phyloP scores from a whole-genome alignment of 306 rosid species.

The Lablab purpureus region DNA sequence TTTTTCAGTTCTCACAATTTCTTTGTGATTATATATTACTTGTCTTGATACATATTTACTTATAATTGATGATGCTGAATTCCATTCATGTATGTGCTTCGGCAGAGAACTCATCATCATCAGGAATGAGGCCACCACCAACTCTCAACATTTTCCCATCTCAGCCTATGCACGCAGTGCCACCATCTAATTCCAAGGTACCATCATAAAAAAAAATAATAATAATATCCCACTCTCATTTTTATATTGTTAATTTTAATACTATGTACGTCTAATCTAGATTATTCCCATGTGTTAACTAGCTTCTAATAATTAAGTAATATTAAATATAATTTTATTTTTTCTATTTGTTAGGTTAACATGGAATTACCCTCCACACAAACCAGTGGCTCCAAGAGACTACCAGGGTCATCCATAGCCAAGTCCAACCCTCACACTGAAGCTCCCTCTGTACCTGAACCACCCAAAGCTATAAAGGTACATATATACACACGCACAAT shows the following conservation, averaged over 20 bases:
- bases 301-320: not conserved
- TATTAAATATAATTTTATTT: not conserved
- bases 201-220: not conserved
- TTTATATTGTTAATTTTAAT: not conserved
- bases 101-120: constrained; percentile 58
- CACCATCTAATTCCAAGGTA: constrained; percentile 76
- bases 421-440: constrained; percentile 54
- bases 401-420: constrained; percentile 72
- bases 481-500: not conserved
- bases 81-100: constrained; percentile 29
- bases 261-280: not conserved
- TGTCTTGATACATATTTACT: not conserved
- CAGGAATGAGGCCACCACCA: constrained; percentile 92
- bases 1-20: constrained; percentile 11
- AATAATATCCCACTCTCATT: not conserved
- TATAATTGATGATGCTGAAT: constrained; percentile 22
- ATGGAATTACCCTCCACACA: constrained; percentile 60
- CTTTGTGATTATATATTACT: not conserved
- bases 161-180: constrained; percentile 93
- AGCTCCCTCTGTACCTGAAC: constrained; percentile 60
- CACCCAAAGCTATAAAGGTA: constrained; percentile 70
- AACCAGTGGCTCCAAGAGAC: constrained; percentile 66
- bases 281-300: not conserved
- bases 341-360: constrained; percentile 51
- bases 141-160: constrained; percentile 98